Evolutionary conservation across 2,329 filamentous ascomycete genomes (phyloP).

Genomic region (Hypoxylon sp.): DNA sequence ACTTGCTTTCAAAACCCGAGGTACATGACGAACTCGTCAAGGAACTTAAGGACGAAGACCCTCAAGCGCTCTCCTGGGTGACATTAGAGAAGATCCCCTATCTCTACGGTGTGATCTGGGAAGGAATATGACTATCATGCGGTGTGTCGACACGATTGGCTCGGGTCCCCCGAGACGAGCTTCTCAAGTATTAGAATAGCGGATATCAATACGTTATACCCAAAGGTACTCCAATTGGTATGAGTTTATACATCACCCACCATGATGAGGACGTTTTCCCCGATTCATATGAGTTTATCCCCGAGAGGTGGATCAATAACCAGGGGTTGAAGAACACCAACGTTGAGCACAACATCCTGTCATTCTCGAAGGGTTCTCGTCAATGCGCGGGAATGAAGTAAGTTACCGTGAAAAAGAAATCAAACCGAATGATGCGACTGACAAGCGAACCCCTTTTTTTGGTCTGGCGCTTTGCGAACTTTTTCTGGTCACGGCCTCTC

Average conservation of each 20-base stretch:
- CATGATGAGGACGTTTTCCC: constrained; percentile 38
- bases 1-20: constrained; percentile 46
- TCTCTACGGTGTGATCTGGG: constrained; percentile 33
- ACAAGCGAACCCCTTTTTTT: too few relatives aligned
- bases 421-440: too few relatives aligned
- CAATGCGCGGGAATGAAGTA: constrained; percentile 25
- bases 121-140: constrained; percentile 34
- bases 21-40: constrained; percentile 44
- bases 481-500: constrained; percentile 40
- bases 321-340: neutral
- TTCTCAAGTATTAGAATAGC: constrained; percentile 26
- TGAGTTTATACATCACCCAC: constrained; percentile 40
- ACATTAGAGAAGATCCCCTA: constrained; percentile 37
- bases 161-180: constrained; percentile 30
- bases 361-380: neutral
- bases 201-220: constrained; percentile 31
- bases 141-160: constrained; percentile 30
- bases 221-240: constrained; percentile 37
- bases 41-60: constrained; percentile 44
- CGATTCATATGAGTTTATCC: constrained; percentile 35
- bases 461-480: constrained; percentile 46
- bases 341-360: neutral
- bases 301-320: constrained; percentile 37
- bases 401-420: too few relatives aligned
- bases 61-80: constrained; percentile 29